Evolutionary conservation across 441 rosid species (phyloP), one percentile per base, ranked within the genome.

Genomic region (Gossypium laxum): DNA sequence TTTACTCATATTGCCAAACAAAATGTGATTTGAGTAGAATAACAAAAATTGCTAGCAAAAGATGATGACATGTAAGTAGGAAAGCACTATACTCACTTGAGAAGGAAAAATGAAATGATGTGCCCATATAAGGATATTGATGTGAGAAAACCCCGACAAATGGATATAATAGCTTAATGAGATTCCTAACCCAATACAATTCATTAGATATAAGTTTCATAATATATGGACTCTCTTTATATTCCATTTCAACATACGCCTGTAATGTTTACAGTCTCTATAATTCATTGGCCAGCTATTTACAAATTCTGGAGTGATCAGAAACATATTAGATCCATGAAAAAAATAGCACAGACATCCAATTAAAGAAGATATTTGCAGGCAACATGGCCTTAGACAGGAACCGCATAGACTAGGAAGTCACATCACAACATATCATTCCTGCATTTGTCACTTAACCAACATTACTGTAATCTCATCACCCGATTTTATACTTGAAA

Each of bases 151-250:
- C 14, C 18, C 32, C 67, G 47, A 11, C 59, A 7, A 5, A 34
- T 22, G 14, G 52, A n/a, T 8, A 32, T 17, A 45, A 32, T 58
- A 8, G 51, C 43, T 54, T 19, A 10, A 51, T 51, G 34, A 62
- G 34, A 56, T 43, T 67, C 28, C 69, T 58, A 67, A 56, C 32
- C 47, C 52, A 34, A 24, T 14, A 48, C 51, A 75, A 69, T 45
- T 59, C 57, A 66, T 48, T 51, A 28, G 32, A 28, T 28, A 4
- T 28, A 4, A 28, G 32, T 18, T 45, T 62, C 59, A 67, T 5
- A 28, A 45, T 34, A 59, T 12, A 19, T 4, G 19, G 24, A 55
- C 65, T 60, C 24, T 26, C 66, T 63, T 66, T 15, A 71, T 54
- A 34, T 47, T 66, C 11, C 55, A 50, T 8, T 11, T 18, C 15